Base-by-base conservation (phyloP, 805 yeast species). In the Candida awuae region DNA sequence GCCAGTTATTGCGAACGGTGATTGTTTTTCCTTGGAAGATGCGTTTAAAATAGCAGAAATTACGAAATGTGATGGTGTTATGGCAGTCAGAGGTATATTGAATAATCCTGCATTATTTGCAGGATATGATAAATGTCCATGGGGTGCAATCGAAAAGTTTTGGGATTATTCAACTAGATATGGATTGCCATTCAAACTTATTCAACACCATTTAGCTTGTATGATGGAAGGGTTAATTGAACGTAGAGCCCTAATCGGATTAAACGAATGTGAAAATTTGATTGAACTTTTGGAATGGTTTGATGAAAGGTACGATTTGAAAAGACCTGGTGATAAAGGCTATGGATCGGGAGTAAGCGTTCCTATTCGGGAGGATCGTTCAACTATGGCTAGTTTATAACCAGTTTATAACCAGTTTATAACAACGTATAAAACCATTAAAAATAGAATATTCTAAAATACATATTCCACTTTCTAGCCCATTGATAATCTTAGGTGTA, bases 1-100 rank as follows among this genome's bases (percentile, higher is more conserved):
- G 1, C 97, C 97, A 0, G 87, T 92, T 1, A 81, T 92, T n/a
- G 96, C 97, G 2, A 92, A 92, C 54, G 98, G 98, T n/a, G 97
- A 92, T 59, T 88, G 95, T 53, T 82, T 82, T 52, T 55, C 71
- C 0, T 61, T 77, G 18, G 63, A 67, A 14, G 95, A 86, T 55
- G 80, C 83, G n/a, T 51, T 64, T 31, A 54, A 57, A 15, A 88
- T 90, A 20, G 74, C 75, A 0, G 62, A 71, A 10, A 56, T 56
- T 37, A 87, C 97, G 0, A 81, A 82, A 1, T 86, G 77, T 29
- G 92, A 85, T 55, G 98, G 97, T 7, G 83, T 92, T 7, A 92
- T 92, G 98, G 81, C 97, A 3, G 98, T 84, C 1, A 65, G 98
- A 45, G 98, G 98, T 0, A 66, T 85, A 3, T 62, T 92, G 36